Percentiles rank a stretch among this genome's conserved stretches.
These are phyloP conservation scores for Tylopilus sp. DNA, from an alignment of 768 basidiomycete species.

Conservation along the genomic window DNA sequence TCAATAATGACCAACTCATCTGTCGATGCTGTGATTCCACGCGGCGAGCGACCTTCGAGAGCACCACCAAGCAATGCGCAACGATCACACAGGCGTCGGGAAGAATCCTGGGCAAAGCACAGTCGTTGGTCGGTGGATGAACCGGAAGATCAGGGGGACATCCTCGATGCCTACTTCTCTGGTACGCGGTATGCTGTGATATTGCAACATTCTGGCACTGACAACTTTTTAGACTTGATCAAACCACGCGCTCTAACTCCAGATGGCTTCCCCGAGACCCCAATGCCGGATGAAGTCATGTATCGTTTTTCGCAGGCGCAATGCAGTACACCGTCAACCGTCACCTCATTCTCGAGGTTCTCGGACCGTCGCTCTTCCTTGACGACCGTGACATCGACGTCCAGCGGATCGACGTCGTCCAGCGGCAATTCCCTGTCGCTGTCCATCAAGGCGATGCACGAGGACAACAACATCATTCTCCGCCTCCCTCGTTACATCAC, in stretches of 20 bases:
- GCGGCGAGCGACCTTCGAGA: slow-evolving; percentile 19
- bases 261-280: slow-evolving; percentile 19
- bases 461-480: slow-evolving; percentile 60
- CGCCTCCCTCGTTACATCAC: slow-evolving; percentile 46
- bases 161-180: slow-evolving; percentile 42
- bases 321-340: slow-evolving; percentile 2
- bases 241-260: slow-evolving; percentile 10
- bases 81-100: slow-evolving; percentile 13
- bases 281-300: slow-evolving; percentile 11
- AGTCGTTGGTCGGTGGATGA: slow-evolving; percentile 25
- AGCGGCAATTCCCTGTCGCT: slow-evolving; percentile 31
- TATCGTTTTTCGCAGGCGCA: slow-evolving; percentile 8
- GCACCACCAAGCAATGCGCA: slow-evolving; percentile 8
- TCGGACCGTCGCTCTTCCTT: slow-evolving; percentile 27
- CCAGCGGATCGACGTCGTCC: slow-evolving; percentile 36
- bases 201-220: neutral
- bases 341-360: slow-evolving; percentile 5
- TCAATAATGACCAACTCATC: slow-evolving; percentile 57
- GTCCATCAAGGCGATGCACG: slow-evolving; percentile 62
- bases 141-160: slow-evolving; percentile 31
- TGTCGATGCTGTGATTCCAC: slow-evolving; percentile 55
- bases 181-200: slow-evolving; percentile 22
- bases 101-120: slow-evolving; percentile 13
- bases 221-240: slow-evolving; percentile 22
- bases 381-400: slow-evolving; percentile 27